These are phyloP conservation scores for Fusarium sacchari DNA, from an alignment of 2,329 filamentous ascomycete genomes.

Conservation along the genomic window DNA sequence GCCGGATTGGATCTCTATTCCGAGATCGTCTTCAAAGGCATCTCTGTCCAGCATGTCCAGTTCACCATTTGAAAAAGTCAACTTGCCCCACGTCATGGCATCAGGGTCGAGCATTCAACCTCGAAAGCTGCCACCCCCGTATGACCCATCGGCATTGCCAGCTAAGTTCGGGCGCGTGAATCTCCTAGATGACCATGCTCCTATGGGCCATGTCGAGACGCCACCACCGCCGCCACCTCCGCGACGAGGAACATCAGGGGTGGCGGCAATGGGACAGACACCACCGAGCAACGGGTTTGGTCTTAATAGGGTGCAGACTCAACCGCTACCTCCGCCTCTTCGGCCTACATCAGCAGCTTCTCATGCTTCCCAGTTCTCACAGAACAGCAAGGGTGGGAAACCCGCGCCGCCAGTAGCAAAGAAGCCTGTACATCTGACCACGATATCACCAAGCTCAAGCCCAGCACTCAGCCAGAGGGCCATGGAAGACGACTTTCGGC, in stretches of 20 bases:
- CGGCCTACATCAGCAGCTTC: slow-evolving; percentile 51
- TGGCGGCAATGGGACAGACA: slow-evolving; percentile 26
- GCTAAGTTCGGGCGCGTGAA: slow-evolving; percentile 57
- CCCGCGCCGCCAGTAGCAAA: slow-evolving; percentile 67
- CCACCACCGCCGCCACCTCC: slow-evolving; percentile 60
- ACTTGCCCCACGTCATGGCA: slow-evolving; percentile 57
- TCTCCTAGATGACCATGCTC: slow-evolving; percentile 53
- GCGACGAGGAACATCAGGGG: slow-evolving; percentile 51
- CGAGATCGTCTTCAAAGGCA: slow-evolving; percentile 63
- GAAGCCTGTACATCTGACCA: slow-evolving; percentile 67
- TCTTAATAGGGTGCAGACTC: slow-evolving; percentile 41
- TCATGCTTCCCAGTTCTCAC: slow-evolving; percentile 47
- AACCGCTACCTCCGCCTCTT: slow-evolving; percentile 43
- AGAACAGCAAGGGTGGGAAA: slow-evolving; percentile 50
- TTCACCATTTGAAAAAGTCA: slow-evolving; percentile 68
- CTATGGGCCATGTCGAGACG: slow-evolving; percentile 44
- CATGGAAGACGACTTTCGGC: slow-evolving; percentile 42
- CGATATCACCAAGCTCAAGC: slow-evolving; percentile 42
- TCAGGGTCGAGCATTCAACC: slow-evolving; percentile 57
- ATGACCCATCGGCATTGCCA: slow-evolving; percentile 58
- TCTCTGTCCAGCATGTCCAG: slow-evolving; percentile 68
- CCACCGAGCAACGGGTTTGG: slow-evolving; percentile 23
- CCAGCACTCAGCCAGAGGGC: slow-evolving; percentile 30
- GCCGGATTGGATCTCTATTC: slow-evolving; percentile 83
- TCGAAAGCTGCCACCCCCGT: slow-evolving; percentile 63